These are phyloP conservation scores for Penicillium chermesinum DNA, from an alignment of 495 filamentous ascomycete species.

Conservation along the genomic window DNA sequence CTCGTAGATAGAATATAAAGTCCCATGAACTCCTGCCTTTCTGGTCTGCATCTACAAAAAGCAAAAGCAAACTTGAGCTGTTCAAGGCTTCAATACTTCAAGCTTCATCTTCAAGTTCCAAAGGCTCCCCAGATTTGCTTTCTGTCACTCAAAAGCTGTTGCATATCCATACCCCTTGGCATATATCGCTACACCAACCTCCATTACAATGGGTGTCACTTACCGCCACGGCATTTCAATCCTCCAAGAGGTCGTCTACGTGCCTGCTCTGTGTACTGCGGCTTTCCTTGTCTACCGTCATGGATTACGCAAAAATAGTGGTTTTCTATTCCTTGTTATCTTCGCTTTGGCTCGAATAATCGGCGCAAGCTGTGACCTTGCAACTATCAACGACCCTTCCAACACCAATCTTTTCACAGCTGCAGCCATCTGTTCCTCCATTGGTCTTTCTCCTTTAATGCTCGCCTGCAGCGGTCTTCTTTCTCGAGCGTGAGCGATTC, in stretches of 20 bases:
- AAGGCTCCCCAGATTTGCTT: background rate
- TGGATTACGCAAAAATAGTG: constrained; percentile 29
- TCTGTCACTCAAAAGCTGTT: background rate
- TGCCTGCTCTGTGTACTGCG: constrained; percentile 29
- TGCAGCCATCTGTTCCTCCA: constrained; percentile 23
- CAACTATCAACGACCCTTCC: constrained; percentile 28
- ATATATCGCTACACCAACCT: background rate
- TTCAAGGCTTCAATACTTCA: no score
- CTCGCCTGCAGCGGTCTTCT: constrained; percentile 20
- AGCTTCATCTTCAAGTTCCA: background rate
- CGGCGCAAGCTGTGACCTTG: constrained; percentile 31
- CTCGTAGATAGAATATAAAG: background rate
- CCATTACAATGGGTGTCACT: constrained; percentile 17
- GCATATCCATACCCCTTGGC: background rate
- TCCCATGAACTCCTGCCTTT: background rate
- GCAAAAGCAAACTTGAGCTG: background rate
- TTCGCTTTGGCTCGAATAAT: constrained; percentile 36
- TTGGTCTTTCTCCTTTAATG: constrained; percentile 27
- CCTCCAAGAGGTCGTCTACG: constrained; percentile 29
- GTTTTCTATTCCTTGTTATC: constrained; percentile 34
- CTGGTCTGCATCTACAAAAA: background rate
- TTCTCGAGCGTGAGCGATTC: constrained; percentile 24
- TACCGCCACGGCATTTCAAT: constrained; percentile 35
- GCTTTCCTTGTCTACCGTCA: constrained; percentile 33
- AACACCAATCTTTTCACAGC: constrained; percentile 16